Evolutionary conservation across 2,329 filamentous ascomycete species (phyloP).

Genomic region (Lachnum nothofagi): DNA sequence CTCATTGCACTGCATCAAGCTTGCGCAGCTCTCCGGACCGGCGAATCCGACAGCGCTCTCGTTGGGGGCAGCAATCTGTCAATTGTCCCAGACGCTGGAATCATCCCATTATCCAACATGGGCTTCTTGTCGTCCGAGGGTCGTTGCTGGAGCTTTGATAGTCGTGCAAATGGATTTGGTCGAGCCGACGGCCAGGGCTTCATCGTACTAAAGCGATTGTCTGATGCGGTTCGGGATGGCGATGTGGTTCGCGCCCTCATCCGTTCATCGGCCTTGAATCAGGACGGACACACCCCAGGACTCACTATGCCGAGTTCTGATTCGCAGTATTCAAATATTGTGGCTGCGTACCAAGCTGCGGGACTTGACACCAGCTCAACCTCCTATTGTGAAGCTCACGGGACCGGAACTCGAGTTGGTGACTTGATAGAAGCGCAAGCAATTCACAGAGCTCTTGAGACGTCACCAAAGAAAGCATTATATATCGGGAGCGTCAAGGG

Average conservation of each 20-base stretch:
- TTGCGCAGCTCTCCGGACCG: slow-evolving; percentile 35
- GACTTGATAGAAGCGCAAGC: slow-evolving; percentile 11
- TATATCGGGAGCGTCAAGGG: slow-evolving; percentile 28
- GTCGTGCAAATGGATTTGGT: slow-evolving; percentile 55
- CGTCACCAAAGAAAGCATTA: neutral
- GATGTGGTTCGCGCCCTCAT: slow-evolving; percentile 53
- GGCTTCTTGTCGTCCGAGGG: slow-evolving; percentile 22
- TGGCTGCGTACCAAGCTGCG: neutral
- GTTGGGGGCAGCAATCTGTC: neutral
- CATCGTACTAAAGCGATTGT: slow-evolving; percentile 53
- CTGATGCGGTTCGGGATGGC: slow-evolving; percentile 52
- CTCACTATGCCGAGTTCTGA: slow-evolving; percentile 48
- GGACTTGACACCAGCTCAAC: slow-evolving; percentile 3
- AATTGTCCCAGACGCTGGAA: slow-evolving; percentile 37
- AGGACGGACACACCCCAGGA: slow-evolving; percentile 54
- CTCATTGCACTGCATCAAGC: slow-evolving; percentile 31
- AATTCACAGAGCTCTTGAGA: slow-evolving; percentile 5
- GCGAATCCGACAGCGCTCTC: neutral
- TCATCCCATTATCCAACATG: slow-evolving; percentile 41
- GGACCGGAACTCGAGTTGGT: slow-evolving; percentile 11
- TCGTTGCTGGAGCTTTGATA: slow-evolving; percentile 47
- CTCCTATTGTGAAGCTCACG: slow-evolving; percentile 12
- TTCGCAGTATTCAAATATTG: slow-evolving; percentile 35
- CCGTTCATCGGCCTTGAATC: slow-evolving; percentile 47
- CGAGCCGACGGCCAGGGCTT: slow-evolving; percentile 57